Base-by-base conservation (phyloP, 148 eudicot genomes). In the Euryodendron excelsum region DNA sequence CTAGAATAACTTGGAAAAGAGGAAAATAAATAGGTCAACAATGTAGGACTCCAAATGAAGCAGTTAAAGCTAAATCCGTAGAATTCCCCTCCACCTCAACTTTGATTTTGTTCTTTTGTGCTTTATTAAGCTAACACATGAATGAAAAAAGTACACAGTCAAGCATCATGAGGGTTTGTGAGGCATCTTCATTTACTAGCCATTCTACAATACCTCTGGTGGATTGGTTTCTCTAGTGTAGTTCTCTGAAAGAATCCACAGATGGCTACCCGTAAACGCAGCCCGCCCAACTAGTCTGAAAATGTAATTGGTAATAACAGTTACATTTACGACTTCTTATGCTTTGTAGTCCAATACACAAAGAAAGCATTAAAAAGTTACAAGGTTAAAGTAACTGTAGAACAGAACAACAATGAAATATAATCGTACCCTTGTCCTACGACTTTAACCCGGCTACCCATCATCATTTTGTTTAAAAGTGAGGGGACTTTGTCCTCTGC, bases 391-490 rank as follows among this genome's bases (percentile, higher is more conserved):
- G 8, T 1, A 58, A 55, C 34, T 36, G 39, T 21, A 15, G 33
- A 68, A 4, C 14, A 33, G 69, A 9, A 6, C 17, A 23, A 25
- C 39, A 34, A 31, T 33, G 37, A 64, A 58, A 39, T 39, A 41
- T 33, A 34, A n/a, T 21, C 84, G 72, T 90, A 96, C 99, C 99
- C 99, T 86, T 92, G 86, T 85, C 99, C 98, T 70, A 96, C 86
- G 77, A 96, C 64, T 68, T 89, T 88, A 77, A 96, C 83, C 44
- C 89, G 92, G 78, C 86, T 89, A 80, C 83, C 88, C 86, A 85
- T 78, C 92, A 90, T 90, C 99, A 93, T 93, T 81, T 91, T 92
- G 85, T 88, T 89, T 58, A 93, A 79, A 69, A 96, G 98, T 67
- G 86, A 79, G 33, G 81, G 85, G 58, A 89, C 79, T 77, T 78